phyloP scores from a whole-genome alignment of 129 eudicot species.

The Helianthus tuberosus region DNA sequence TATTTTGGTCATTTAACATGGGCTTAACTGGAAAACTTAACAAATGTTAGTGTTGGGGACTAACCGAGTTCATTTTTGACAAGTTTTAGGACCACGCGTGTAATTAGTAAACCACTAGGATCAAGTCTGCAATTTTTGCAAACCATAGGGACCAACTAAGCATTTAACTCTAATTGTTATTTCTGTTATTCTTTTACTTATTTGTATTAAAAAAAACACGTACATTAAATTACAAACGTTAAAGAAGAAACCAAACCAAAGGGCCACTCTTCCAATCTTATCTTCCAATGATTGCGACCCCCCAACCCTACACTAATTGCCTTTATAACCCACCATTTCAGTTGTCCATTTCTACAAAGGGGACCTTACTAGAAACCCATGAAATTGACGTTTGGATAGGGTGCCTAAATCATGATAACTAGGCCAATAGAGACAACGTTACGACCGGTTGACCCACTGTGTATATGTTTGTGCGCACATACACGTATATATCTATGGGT shows the following conservation, averaged over 20 bases:
- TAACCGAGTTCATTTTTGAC: no score
- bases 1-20: no score
- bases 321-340: constrained; percentile 6
- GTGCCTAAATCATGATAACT: background rate
- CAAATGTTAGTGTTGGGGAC: no score
- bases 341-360: constrained; percentile 24
- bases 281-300: constrained; percentile 31
- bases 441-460: background rate
- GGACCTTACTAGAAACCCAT: constrained; percentile 1
- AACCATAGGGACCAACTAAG: no score
- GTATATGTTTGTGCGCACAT: background rate
- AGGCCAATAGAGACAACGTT: background rate
- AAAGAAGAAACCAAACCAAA: constrained; percentile 3
- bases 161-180: no score
- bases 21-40: no score
- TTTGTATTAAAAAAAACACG: background rate
- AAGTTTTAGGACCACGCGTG: no score
- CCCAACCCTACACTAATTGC: constrained; percentile 10
- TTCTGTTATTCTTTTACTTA: no score
- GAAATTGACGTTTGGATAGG: background rate
- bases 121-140: no score
- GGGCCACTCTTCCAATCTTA: constrained; percentile 20
- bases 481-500: background rate
- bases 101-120: no score
- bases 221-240: background rate